These are phyloP conservation scores for Cyamopsis tetragonoloba DNA, from an alignment of 306 rosid species.

Conservation along the genomic window DNA sequence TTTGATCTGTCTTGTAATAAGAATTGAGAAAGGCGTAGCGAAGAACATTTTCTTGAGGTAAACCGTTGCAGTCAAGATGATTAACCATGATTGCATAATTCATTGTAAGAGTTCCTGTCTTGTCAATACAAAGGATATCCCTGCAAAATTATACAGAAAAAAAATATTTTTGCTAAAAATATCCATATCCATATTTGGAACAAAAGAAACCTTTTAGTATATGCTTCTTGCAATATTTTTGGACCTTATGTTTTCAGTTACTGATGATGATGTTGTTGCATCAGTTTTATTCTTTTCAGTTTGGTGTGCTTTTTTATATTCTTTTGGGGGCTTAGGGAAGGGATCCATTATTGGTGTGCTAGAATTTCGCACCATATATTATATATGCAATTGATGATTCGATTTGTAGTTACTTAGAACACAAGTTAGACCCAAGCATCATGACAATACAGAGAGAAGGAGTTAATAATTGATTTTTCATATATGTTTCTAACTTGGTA, in stretches of 20 bases:
- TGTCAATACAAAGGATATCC: conserved; percentile 86
- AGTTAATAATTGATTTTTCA: neutral
- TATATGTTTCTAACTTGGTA: neutral
- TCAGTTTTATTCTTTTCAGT: neutral
- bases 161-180: neutral
- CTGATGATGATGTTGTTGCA: neutral
- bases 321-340: neutral
- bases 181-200: neutral
- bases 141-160: conserved; percentile 30
- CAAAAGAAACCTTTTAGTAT: neutral
- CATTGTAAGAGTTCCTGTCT: conserved; percentile 87
- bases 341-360: neutral
- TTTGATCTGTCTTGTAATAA: conserved; percentile 75
- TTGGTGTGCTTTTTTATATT: neutral
- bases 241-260: neutral
- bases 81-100: conserved; percentile 66
- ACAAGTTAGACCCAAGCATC: neutral
- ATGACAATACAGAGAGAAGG: neutral
- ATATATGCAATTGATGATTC: neutral
- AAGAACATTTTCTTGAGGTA: conserved; percentile 53
- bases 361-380: neutral
- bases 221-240: neutral
- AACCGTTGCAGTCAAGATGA: conserved; percentile 47
- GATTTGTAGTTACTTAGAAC: neutral
- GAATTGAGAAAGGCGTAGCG: conserved; percentile 75